Base-by-base conservation (phyloP, 495 filamentous ascomycete species). In the Xylona heveae region DNA sequence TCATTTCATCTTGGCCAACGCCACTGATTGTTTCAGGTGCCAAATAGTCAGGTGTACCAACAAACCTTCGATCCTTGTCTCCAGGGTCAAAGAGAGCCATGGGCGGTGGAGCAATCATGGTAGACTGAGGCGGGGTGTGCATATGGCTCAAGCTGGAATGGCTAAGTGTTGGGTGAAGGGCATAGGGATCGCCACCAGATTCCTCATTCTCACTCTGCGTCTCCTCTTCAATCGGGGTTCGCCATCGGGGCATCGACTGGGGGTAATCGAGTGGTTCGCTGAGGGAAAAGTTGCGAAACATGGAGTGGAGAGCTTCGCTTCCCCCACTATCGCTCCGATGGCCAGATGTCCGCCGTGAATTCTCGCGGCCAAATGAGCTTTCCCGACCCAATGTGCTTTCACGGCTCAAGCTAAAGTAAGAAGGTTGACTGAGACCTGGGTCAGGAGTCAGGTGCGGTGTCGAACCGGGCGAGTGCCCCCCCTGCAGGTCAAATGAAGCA, bases 51-150 rank as follows among this genome's bases (percentile, higher is more conserved):
- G 88, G 88, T 1, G 88, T 97, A 24, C 88, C 88, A 12, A 97
- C 88, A 47, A 97, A 97, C 23, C 78, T 72, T 30, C 90, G 73
- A 46, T 80, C 85, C 37, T 71, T 83, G 43, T 97, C 88, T 44
- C 90, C 77, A 0, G 88, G 88, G 45, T 95, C 85, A 46, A 93
- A 95, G 7, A 97, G 64, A 13, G 88, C 81, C 81, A 93, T 88
- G 21, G 82, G 74, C 24, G 85, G 88, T 13, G 88, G 88, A 42
- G 81, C 69, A 82, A 95, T 93, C 29, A 57, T 62, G 14, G 42
- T 38, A 2, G 74, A 62, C 37, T 71, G 71, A 7, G 82, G 73
- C 15, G 82, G 79, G 0, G 68, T 73, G 12, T 42, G 40, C 20
- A 48, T 53, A 18, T 55, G 42, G 17, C 30, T 25, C 4, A 55